Conservation (phyloP, 2,329 filamentous ascomycete genomes). For the Akanthomyces muscarius region DNA sequence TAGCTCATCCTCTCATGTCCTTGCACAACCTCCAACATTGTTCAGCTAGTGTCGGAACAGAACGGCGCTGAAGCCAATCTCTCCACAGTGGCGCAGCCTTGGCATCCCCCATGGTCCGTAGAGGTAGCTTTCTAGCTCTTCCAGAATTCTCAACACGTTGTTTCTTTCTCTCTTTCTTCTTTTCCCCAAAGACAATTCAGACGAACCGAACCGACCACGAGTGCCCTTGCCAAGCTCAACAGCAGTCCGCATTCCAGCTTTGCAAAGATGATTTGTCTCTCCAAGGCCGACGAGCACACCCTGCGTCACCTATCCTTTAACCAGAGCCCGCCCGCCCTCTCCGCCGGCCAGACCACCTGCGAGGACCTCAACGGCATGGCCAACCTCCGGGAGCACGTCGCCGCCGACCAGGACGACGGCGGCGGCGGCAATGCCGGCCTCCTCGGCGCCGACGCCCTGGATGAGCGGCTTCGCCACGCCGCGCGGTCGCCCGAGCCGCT, state of each 20-base stretch:
- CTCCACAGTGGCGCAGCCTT: conserved; percentile 16
- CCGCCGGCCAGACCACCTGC: conserved; percentile 47
- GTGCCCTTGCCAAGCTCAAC: not conserved
- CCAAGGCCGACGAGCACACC: conserved; percentile 48
- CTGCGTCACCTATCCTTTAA: conserved; percentile 49
- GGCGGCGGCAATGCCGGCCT: conserved; percentile 25
- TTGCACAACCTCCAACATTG: not conserved
- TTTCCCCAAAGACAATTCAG: no score
- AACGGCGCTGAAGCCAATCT: conserved; percentile 8
- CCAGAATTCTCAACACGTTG: not conserved
- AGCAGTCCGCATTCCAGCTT: not conserved
- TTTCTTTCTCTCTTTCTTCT: not conserved
- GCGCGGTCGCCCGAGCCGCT: conserved; percentile 21
- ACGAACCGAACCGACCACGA: no score
- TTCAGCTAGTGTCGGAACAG: conserved; percentile 6
- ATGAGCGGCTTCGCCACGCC: conserved; percentile 26
- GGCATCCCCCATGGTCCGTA: conserved; percentile 3
- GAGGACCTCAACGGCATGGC: conserved; percentile 53
- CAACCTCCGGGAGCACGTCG: conserved; percentile 44
- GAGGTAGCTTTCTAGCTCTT: no score
- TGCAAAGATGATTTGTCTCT: conserved; percentile 49
- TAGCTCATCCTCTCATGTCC: no score
- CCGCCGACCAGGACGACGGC: conserved; percentile 32
- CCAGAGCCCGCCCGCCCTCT: conserved; percentile 48
- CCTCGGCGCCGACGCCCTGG: conserved; percentile 20